Evolutionary conservation across 441 rosid genomes (phyloP), one percentile per base, ranked within the genome.

Genomic region (Heliophila coronopifolia): DNA sequence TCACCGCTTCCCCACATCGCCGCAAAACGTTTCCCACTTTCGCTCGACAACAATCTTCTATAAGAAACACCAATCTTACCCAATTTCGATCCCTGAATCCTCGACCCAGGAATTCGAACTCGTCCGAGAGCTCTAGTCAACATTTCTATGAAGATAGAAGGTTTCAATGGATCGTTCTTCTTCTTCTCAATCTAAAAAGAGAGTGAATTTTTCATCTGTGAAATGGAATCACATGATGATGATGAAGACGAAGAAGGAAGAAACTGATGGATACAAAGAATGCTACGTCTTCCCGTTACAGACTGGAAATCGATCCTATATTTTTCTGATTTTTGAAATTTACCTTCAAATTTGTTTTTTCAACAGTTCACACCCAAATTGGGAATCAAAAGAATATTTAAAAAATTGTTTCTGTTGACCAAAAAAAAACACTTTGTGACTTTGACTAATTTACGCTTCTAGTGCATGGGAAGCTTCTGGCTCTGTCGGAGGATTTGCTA

Each of bases 1-100:
- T 91, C 96, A 8, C 98, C 98, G 40, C 84, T 83, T 4, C 98
- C 98, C 96, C 98, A 91, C 55, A 84, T 64, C 5, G 93, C 96
- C 4, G 83, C 95, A 17, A 72, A 70, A 32, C 80, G 75, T 64
- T 63, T 65, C 23, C 58, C 62, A 6, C 43, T 39, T 51, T 56
- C 65, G 32, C 54, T 64, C 15, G 68, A 72, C 7, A 68, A 5
- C 69, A 60, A 61, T 61, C 73, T 57, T 9, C 53, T 49, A 58
- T 57, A 48, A 8, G 13, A 24, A 6, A 42, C 45, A 34, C 51
- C 34, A 34, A 67, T 20, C 28, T 26, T n/a, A 14, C 23, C 61
- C 56, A 31, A 32, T 43, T 53, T 30, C 24, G 53, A 57, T 41
- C 53, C 35, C 4, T 33, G 27, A 15, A 54, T 47, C 45, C 1